Base-by-base conservation (phyloP, 2,329 filamentous ascomycete species). In the Byssothecium circinans region DNA sequence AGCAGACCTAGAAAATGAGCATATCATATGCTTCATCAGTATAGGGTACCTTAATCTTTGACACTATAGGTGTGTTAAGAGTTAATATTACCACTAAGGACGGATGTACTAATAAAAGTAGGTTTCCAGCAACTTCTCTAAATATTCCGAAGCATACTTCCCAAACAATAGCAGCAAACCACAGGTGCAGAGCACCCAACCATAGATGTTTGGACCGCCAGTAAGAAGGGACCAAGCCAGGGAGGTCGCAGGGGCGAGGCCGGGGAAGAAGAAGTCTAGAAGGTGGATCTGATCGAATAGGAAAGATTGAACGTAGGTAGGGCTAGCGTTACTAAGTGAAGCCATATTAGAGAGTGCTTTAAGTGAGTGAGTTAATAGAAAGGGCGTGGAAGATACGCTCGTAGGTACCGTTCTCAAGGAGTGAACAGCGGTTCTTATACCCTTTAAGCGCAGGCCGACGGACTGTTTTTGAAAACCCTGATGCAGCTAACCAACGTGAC, bases 21-120 rank as follows among this genome's bases (percentile, higher is more conserved):
- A 51, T 47, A 32, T 50, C 30, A 45, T 50, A 54, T 3, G 51
- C 51, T 42, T 54, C 42, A 49, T 54, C 42, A 34, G 14, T 34
- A 51, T 54, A 47, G 20, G 41, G 48, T 43, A 54, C 45, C 25
- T 54, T 35, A 34, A 52, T 49, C 38, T 35, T 54, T 35, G 45
- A 46, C 6, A 25, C 51, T 54, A 42, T 54, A 43, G 36, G 32
- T 19, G 7, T 43, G 34, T 46, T 49, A 45, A 18, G 18, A n/a
- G 15, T 38, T 4, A 41, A 19, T 30, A 45, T 45, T 27, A 20
- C 34, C 22, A 19, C 23, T 46, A n/a, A 22, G 19, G 22, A 18
- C 18, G 30, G 29, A 50, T 50, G 3, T 41, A 50, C 47, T 50
- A n/a, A 53, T 39, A 36, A 39, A 47, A 42, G 50, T 53, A 47